phyloP scores from a whole-genome alignment of 768 basidiomycete species.

The Plicaturopsis crispa region DNA sequence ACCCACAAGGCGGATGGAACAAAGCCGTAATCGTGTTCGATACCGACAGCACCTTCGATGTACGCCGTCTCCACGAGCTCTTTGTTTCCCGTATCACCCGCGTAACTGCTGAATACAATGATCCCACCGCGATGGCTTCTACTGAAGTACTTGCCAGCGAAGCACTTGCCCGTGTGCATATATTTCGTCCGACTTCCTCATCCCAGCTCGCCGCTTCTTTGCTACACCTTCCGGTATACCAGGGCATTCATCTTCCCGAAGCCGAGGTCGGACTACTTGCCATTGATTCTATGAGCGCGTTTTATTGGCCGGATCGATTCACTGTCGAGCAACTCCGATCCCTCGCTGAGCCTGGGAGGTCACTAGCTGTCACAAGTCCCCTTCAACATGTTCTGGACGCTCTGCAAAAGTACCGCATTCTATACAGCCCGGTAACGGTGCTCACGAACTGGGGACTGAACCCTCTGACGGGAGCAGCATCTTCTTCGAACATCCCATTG shows the following conservation, averaged over 20 bases:
- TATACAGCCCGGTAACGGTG: conserved; percentile 42
- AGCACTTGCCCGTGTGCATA: conserved; percentile 48
- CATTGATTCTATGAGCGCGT: conserved; percentile 71
- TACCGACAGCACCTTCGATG: conserved; percentile 58
- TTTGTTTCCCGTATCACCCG: conserved; percentile 38
- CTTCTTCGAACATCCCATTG: conserved; percentile 13
- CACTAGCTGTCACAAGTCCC: conserved; percentile 17
- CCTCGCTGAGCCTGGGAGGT: conserved; percentile 6
- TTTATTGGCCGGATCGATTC: conserved; percentile 74
- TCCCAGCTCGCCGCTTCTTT: conserved; percentile 65
- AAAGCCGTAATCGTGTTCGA: conserved; percentile 66
- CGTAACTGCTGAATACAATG: conserved; percentile 14
- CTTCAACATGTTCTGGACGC: conserved; percentile 40
- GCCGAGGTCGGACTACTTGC: conserved; percentile 58
- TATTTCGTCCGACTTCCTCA: conserved; percentile 66
- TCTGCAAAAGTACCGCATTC: conserved; percentile 38
- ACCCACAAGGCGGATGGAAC: conserved; percentile 47
- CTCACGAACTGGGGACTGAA: conserved; percentile 60
- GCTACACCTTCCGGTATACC: conserved; percentile 46
- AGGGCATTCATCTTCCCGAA: conserved; percentile 36
- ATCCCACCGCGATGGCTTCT: conserved; percentile 1
- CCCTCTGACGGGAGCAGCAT: conserved; percentile 13
- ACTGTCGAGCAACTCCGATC: conserved; percentile 43
- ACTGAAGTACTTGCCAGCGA: conserved; percentile 22
- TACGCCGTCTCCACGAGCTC: conserved; percentile 44